phyloP scores from a whole-genome alignment of 2,329 filamentous ascomycete genomes.

The Colletotrichum liaoningense region DNA sequence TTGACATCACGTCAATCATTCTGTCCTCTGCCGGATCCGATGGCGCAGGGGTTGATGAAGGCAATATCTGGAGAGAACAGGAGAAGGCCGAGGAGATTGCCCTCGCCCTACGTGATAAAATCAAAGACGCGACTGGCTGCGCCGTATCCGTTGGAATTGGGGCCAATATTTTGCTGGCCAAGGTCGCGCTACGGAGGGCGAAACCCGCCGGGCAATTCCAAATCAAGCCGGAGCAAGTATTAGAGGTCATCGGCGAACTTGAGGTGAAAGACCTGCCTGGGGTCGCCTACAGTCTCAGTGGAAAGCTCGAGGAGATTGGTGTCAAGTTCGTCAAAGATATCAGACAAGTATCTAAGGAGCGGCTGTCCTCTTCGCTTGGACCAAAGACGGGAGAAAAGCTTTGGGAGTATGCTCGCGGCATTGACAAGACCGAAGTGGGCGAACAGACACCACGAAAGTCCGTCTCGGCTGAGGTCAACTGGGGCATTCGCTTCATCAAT shows the following conservation, averaged over 20 bases:
- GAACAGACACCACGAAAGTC: slow-evolving; percentile 90
- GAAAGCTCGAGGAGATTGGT: slow-evolving; percentile 88
- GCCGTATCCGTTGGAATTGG: slow-evolving; percentile 94
- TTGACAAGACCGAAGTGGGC: slow-evolving; percentile 87
- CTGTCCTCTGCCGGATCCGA: slow-evolving; percentile 73
- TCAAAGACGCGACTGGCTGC: slow-evolving; percentile 83
- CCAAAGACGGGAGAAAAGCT: slow-evolving; percentile 94
- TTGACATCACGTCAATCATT: slow-evolving; percentile 83
- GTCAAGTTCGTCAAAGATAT: slow-evolving; percentile 87
- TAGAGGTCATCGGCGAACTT: slow-evolving; percentile 81
- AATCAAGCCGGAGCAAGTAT: slow-evolving; percentile 82
- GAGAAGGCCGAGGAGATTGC: slow-evolving; percentile 81
- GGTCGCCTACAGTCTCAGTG: slow-evolving; percentile 89
- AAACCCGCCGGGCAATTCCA: slow-evolving; percentile 96
- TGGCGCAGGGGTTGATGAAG: slow-evolving; percentile 73
- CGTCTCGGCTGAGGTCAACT: slow-evolving; percentile 96
- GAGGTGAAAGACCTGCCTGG: slow-evolving; percentile 87
- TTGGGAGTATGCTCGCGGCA: slow-evolving; percentile 89
- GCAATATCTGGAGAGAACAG: slow-evolving; percentile 81
- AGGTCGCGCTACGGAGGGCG: slow-evolving; percentile 88
- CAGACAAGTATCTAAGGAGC: slow-evolving; percentile 80
- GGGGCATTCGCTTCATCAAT: slow-evolving; percentile 94
- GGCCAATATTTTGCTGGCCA: slow-evolving; percentile 89
- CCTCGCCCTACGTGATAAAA: slow-evolving; percentile 70
- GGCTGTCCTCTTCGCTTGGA: slow-evolving; percentile 78